Evolutionary conservation across 2,329 filamentous ascomycete species (phyloP), one percentile per base, ranked within the genome.

Genomic region (Rugonectria rugulosa): DNA sequence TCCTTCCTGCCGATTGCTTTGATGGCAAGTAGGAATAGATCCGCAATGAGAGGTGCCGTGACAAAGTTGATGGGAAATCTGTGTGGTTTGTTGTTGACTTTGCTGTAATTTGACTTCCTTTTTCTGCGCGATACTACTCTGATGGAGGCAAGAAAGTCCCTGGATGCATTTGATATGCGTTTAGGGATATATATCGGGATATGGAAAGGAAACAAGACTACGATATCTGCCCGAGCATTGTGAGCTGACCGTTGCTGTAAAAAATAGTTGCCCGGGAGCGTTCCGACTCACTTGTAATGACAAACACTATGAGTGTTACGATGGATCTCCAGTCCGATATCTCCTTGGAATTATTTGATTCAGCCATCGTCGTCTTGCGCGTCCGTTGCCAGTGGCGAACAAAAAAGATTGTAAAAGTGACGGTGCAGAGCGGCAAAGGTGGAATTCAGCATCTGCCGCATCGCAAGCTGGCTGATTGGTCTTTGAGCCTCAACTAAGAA

Each of bases 21-120:
- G 45, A 90, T 89, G 32, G 88, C 88, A 5, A 91, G 81, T 19
- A 91, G 75, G 62, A 91, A 90, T 1, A 91, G 79, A 63, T 90
- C 87, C 2, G 87, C 88, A 53, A 90, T 83, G 14, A 91, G 72
- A 0, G 89, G 89, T 2, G 87, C 87, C 0, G 88, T 91, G 38
- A 91, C 76, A 60, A 90, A 87, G 68, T 91, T 89, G 74, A 91
- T 76, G 6, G 87, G 88, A 32, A 91, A 84, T 3, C 46, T 43
- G 72, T 67, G 56, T 68, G 64, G 57, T 71, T 68, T 42, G n/a
- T n/a, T 64, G 66, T 24, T 66, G 41, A 6, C 61, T 51, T 14
- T 63, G 41, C 62, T 37, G 10, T 51, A 66, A 56, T 66, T 9
- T 65, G 67, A 31, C 60, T 59, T 5, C 8, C 12, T 4, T 7